A percentile compares a stretch with the other conserved stretches of the same genome.
Evolutionary conservation across 2,329 filamentous ascomycete genomes (phyloP).

Genomic region (Fusarium chaquense): DNA sequence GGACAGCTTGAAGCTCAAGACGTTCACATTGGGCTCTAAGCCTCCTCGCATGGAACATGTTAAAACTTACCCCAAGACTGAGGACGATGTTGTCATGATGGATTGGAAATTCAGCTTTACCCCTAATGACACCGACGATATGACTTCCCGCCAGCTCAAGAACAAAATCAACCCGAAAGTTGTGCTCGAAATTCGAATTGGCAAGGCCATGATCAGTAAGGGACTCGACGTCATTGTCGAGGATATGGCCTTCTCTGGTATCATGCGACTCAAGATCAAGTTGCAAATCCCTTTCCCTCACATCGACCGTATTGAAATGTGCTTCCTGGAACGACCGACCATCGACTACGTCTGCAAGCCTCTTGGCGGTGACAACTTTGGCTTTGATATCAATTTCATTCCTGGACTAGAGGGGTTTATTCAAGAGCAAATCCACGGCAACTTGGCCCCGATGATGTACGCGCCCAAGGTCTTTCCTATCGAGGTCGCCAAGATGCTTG

Average conservation of each 20-base stretch:
- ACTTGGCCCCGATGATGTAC: conserved; percentile 97
- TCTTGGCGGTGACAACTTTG: conserved; percentile 92
- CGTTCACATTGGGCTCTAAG: conserved; percentile 93
- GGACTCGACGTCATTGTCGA: conserved; percentile 97
- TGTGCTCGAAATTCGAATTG: conserved; percentile 92
- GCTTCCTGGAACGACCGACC: conserved; percentile 86
- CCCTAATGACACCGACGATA: conserved; percentile 90
- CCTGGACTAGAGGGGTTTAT: conserved; percentile 95
- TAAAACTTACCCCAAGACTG: conserved; percentile 95
- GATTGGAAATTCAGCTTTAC: conserved; percentile 99
- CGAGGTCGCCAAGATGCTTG: conserved; percentile 97
- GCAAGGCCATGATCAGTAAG: conserved; percentile 97
- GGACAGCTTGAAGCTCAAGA: conserved; percentile 93
- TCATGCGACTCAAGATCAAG: conserved; percentile 98
- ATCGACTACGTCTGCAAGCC: conserved; percentile 99
- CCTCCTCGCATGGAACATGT: conserved; percentile 97
- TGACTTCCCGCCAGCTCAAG: conserved; percentile 90
- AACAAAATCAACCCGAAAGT: conserved; percentile 98
- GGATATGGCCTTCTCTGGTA: conserved; percentile 94
- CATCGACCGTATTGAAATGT: conserved; percentile 94
- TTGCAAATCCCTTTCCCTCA: conserved; percentile 96
- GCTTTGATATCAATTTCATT: conserved; percentile 99
- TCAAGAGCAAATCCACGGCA: conserved; percentile 94
- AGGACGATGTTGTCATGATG: conserved; percentile 97
- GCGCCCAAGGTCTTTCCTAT: conserved; percentile 97